phyloP scores from a whole-genome alignment of 257 asterid genomes.

The Cinchona pubescens region DNA sequence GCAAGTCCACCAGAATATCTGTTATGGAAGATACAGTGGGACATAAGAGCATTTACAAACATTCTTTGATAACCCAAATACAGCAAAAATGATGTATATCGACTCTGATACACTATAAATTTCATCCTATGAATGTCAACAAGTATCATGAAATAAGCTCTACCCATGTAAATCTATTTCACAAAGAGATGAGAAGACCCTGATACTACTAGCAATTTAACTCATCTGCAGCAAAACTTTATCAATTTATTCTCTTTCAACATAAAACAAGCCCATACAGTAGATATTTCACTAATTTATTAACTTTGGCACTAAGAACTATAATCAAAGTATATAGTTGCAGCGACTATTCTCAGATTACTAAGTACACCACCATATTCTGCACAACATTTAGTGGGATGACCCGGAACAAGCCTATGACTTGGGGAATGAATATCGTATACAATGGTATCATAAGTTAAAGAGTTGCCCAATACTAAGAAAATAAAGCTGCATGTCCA shows the following conservation, averaged over 20 bases:
- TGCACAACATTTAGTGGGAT: background rate
- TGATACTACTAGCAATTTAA: background rate
- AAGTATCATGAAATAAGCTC: too few species aligned
- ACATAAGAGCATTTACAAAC: too few species aligned
- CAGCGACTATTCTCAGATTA: constrained; percentile 2
- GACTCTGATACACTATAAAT: background rate
- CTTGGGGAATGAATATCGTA: background rate
- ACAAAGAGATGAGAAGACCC: background rate
- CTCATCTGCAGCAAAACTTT: too few species aligned
- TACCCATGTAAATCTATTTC: too few species aligned
- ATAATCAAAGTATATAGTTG: background rate
- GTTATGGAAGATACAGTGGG: background rate
- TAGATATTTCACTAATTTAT: background rate
- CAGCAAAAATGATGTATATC: background rate
- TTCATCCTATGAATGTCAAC: background rate
- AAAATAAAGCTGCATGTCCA: background rate
- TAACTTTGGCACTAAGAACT: background rate
- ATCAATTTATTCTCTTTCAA: background rate
- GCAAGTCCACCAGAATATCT: background rate
- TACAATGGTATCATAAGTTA: constrained; percentile 8
- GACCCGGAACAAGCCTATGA: background rate
- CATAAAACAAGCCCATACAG: background rate
- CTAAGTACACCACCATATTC: background rate
- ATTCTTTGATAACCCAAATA: background rate
- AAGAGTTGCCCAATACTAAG: background rate